Percentiles rank a stretch among this genome's conserved stretches.
Evolutionary conservation across 1,284 basidiomycete genomes (phyloP).

Genomic region (Rhodotorula sp.): DNA sequence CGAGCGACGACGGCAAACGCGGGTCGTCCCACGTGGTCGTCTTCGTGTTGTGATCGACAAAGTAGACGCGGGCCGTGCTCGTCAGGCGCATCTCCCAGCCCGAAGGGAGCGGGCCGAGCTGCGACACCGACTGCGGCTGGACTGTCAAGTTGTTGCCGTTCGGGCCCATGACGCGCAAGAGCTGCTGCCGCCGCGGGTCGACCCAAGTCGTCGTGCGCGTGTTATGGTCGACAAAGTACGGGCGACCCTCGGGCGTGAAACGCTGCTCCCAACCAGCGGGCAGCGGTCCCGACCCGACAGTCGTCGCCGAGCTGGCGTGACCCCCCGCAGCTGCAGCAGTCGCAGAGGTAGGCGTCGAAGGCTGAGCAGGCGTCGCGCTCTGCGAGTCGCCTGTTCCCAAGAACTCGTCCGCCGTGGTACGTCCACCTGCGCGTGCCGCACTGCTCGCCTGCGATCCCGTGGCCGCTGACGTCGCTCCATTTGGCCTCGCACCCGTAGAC

Average conservation of each 20-base stretch:
- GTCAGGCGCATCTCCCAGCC: conserved; percentile 98
- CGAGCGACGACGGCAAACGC: conserved; percentile 73
- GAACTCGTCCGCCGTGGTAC: conserved; percentile 46
- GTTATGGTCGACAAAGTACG: conserved; percentile 83
- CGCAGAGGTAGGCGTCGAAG: conserved; percentile 49
- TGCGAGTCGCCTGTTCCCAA: conserved; percentile 43
- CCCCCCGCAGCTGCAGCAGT: neutral
- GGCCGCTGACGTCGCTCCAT: conserved; percentile 50
- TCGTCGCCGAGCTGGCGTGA: conserved; percentile 55
- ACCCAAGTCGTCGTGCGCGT: conserved; percentile 98
- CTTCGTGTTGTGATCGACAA: conserved; percentile 79
- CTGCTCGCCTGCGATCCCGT: conserved; percentile 31
- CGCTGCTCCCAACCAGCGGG: conserved; percentile 98
- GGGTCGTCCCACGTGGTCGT: conserved; percentile 96
- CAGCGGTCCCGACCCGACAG: conserved; percentile 74
- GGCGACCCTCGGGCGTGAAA: conserved; percentile 92
- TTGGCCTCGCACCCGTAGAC: conserved; percentile 40
- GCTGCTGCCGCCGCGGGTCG: conserved; percentile 86
- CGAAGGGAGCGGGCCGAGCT: conserved; percentile 90
- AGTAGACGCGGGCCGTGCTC: conserved; percentile 87
- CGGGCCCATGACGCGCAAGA: conserved; percentile 81
- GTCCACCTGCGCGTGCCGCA: conserved; percentile 14
- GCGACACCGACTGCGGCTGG: conserved; percentile 76
- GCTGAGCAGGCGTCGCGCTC: conserved; percentile 23
- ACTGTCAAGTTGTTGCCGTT: conserved; percentile 73